Evolutionary conservation across 768 basidiomycete genomes (phyloP), one percentile per base, ranked within the genome.

Genomic region (Phylloporus sp.): DNA sequence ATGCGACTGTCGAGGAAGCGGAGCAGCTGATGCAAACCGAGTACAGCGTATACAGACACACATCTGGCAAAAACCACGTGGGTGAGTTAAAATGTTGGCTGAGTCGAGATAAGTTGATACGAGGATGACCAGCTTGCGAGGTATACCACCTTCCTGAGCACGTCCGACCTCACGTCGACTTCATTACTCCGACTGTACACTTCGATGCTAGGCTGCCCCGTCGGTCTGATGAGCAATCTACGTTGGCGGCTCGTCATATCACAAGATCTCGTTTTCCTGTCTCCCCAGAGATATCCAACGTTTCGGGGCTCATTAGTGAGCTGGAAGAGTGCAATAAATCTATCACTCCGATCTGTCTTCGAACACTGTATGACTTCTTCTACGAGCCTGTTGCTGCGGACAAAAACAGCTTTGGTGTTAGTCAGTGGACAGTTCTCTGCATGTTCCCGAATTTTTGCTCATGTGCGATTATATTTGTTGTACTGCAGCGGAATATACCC

Each of bases 101-200:
- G 38, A 6, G 5, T 26, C 10, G 1, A 5, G 10, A 32, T 10
- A 18, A n/a, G 2, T 43, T 58, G 22, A 49, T 29, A 23, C 24
- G 27, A 23, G 9, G 6, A 42, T 33, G 4, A 11, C 21, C 22
- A 67, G 67, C 52, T 9, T 71, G 68, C 34, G 60, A 65, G 17
- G 53, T 51, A 18, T 70, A 66, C 38, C 57, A 65, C 32, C 56
- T 70, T 26, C 69, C 68, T 0, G 52, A 59, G 27, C 51, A 66
- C 18, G 43, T 70, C 21, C 52, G 44, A 9, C 40, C 57, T 2
- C 69, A 71, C 31, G 53, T 71, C 20, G 69, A 70, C 24, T 57
- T 71, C 38, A 59, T 70, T 32, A 60, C 53, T 5, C 69, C 68
- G 9, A 61, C 69, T 4, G 61, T 71, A 5, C 62, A 70, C 49